Evolutionary conservation across 345 rosid genomes (phyloP), one percentile per base, ranked within the genome.

Genomic region (Lumnitzera littorea): DNA sequence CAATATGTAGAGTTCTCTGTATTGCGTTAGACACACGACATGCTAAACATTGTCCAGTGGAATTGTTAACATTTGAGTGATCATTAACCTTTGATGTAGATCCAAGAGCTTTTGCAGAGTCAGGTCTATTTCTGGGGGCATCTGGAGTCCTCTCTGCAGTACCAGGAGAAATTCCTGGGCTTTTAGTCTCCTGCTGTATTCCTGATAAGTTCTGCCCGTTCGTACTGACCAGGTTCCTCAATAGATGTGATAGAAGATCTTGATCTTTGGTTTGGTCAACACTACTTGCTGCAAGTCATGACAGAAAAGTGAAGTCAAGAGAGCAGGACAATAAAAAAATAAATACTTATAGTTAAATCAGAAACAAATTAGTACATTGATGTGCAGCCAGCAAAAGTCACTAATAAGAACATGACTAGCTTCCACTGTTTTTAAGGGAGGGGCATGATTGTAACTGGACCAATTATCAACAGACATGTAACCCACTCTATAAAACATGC

Each of bases 241-340:
- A 60, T 56, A 81, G 79, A 73, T 81, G 87, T 65, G 89, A 71
- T 66, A 82, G 69, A 15, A 86, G 76, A 64, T 81, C 82, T 65
- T 78, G 84, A 71, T 77, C 85, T 56, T 75, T 76, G n/a, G 67
- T 60, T 60, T 80, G 82, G 58, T 78, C 80, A n/a, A 82, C 67
- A 64, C 65, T 74, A 58, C 66, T 82, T 52, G 82, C 94, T 86
- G 78, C 76, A 74, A 69, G 55, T 62, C 56, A 55, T 11, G 60
- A 23, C 54, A 56, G 60, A 23, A 36, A 27, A 13, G 13, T 11
- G 23, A 36, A 36, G 15, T 29, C 24, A 57, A 57, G 46, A 25
- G 20, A 36, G 27, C 12, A 15, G 50, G 17, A 29, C 31, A 5
- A 36, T 36, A 4, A 36, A 36, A 27, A 5, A 36, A 36, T 7